These are phyloP conservation scores for Nicotiana rustica DNA, from an alignment of 305 asterid genomes.

Conservation along the genomic window DNA sequence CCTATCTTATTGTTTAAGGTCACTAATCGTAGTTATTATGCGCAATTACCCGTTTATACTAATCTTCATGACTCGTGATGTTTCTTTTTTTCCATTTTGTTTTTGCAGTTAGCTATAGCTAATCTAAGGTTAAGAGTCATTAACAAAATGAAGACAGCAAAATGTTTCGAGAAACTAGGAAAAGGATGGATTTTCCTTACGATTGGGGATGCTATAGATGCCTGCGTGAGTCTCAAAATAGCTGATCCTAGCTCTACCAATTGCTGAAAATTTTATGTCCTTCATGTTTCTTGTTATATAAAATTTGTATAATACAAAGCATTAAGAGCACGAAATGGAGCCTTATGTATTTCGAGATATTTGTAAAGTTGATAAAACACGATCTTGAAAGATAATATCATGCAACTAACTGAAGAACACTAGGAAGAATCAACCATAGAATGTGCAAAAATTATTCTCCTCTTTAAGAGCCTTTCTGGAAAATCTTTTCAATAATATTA, in stretches of 20 bases:
- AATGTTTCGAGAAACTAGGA: conserved; percentile 62
- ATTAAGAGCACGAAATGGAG: background rate
- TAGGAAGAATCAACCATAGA: no score
- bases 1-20: background rate
- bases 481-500: no score
- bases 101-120: conserved; percentile 66
- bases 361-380: background rate
- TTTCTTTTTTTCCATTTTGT: background rate
- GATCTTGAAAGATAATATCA: background rate
- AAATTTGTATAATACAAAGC: background rate
- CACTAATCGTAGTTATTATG: background rate
- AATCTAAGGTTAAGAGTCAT: conserved; percentile 82
- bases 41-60: background rate
- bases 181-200: conserved; percentile 56
- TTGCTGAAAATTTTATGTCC: conserved; percentile 9
- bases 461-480: no score
- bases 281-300: background rate
- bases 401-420: background rate
- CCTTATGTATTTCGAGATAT: background rate
- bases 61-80: background rate
- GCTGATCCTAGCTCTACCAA: conserved; percentile 38
- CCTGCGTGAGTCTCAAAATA: conserved; percentile 54
- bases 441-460: no score
- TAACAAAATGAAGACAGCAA: conserved; percentile 61
- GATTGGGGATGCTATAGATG: conserved; percentile 69